Conservation (phyloP, 495 filamentous ascomycete genomes). For the Xylaria cubensis region DNA sequence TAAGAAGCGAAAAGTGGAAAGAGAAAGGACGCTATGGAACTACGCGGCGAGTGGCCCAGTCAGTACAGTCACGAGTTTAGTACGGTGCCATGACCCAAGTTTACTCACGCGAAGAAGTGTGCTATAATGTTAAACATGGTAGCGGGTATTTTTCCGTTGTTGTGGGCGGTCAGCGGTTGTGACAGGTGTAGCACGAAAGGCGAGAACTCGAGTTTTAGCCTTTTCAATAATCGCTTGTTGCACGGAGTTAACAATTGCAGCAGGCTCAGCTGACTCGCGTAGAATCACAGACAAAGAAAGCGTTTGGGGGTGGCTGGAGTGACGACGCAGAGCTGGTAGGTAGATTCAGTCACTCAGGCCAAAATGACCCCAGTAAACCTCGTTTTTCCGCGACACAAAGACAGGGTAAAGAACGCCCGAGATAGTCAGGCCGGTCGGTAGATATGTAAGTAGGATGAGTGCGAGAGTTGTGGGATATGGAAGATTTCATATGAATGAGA, state of each 20-base stretch:
- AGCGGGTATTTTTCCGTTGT: background rate
- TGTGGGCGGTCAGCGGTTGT: background rate
- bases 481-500: conserved; percentile 17
- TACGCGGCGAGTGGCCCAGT: conserved; percentile 40
- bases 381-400: background rate
- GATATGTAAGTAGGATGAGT: background rate
- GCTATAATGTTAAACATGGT: conserved; percentile 30
- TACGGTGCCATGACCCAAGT: background rate
- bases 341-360: background rate
- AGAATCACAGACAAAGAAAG: conserved; percentile 7
- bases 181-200: background rate
- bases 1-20: conserved; percentile 98
- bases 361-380: conserved; percentile 10
- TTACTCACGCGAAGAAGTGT: conserved; percentile 26
- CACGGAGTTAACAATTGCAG: background rate
- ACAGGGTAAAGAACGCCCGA: background rate
- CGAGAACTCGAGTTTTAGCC: background rate
- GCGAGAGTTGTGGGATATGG: background rate
- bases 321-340: background rate
- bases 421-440: background rate
- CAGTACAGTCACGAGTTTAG: background rate
- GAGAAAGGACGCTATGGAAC: conserved; percentile 86
- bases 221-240: background rate
- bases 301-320: background rate
- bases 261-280: conserved; percentile 5